Base-by-base conservation (phyloP, 2,329 filamentous ascomycete genomes). In the Penicillium sp. region DNA sequence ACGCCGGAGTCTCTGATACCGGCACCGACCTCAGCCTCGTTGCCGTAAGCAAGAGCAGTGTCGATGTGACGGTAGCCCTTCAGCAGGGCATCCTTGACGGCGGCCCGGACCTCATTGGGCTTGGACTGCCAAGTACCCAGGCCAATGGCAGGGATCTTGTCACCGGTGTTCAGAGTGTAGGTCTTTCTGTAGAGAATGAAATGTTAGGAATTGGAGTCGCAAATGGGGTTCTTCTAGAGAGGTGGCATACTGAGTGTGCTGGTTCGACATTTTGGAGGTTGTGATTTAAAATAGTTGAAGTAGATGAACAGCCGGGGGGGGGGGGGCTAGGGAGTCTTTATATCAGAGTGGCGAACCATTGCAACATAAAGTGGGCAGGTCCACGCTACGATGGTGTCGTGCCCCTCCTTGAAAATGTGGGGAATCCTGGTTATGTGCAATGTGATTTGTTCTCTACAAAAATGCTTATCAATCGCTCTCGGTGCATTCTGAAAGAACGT, bases 1-100 rank as follows among this genome's bases (percentile, higher is more conserved):
- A 90, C 81, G 53, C 88, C 81, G 11, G 84, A 85, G 62, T 87
- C 82, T 64, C 79, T 82, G 68, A 90, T 85, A 50, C 85, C 88
- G 57, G 82, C 75, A 15, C 86, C 88, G 1, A 89, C 86, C 59
- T 88, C 86, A 49, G 79, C 80, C 71, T 89, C 87, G 64, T 88
- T 90, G 57, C 80, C 79, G 67, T 88, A 88, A 69, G 70, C 72
- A 56, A 74, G 66, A 27, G 72, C 72, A 56, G 79, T 81, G 61
- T 82, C 82, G 55, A 85, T 83, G 67, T 84, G 82, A 40, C 81
- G 74, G 68, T 83, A 84, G 12, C 82, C 82, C 31, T 73, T 73
- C 61, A 80, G 71, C 45, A 84, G 65, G 29, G 78, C 79, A 33
- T 77, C 70, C 49, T 72, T 72, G 35, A 83, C 81, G 7, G 80